Conservation (phyloP, 305 asterid genomes). For the Solanum hybrid region DNA sequence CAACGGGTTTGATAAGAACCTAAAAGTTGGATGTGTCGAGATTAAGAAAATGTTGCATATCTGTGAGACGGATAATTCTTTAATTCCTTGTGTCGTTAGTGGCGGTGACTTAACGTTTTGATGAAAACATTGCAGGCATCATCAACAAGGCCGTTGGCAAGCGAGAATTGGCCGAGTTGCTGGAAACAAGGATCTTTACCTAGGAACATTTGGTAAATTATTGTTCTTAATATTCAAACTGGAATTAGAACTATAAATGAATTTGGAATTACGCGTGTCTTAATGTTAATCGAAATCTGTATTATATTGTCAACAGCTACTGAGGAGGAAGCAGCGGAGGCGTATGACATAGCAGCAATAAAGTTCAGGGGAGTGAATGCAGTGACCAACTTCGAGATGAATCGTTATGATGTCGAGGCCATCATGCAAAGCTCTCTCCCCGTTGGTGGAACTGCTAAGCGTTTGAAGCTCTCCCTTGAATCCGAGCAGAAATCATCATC, state of each 20-base stretch:
- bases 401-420: conserved; percentile 74
- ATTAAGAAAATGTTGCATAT: background rate
- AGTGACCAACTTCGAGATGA: conserved; percentile 92
- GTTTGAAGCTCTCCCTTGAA: conserved; percentile 58
- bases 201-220: conserved; percentile 74
- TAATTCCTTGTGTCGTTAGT: background rate
- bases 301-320: conserved; percentile 43
- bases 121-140: conserved; percentile 53
- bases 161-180: conserved; percentile 99
- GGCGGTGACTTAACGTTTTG: background rate
- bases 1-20: background rate
- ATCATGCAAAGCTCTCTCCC: conserved; percentile 82
- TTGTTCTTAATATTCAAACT: background rate
- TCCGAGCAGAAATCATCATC: conserved; percentile 35
- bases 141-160: conserved; percentile 99
- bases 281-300: background rate
- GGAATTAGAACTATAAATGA: background rate
- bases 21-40: background rate
- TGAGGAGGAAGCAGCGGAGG: conserved; percentile 99
- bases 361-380: conserved; percentile 86
- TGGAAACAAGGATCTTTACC: conserved; percentile 84
- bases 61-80: background rate
- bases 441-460: conserved; percentile 75
- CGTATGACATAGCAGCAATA: conserved; percentile 94
- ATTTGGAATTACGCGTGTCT: background rate